Conservation (phyloP, 2,329 filamentous ascomycete species). For the Cryphonectria japonica region DNA sequence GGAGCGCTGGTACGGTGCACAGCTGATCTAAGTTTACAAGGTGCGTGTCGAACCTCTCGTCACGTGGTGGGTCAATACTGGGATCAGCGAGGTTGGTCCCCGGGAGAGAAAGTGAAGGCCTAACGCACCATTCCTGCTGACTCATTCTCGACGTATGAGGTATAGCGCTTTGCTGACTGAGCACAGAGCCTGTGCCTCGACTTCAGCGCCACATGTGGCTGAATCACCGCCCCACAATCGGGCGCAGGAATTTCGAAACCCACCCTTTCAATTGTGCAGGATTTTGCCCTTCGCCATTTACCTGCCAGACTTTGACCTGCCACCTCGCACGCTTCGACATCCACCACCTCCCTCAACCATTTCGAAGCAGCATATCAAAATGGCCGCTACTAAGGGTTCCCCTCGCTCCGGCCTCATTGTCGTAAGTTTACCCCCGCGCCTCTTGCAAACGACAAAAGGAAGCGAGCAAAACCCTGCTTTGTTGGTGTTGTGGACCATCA, state of each 20-base stretch:
- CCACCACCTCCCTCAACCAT: background rate
- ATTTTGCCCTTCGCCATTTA: slow-evolving; percentile 3
- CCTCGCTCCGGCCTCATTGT: slow-evolving; percentile 15
- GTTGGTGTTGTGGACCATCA: background rate
- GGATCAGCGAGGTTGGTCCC: slow-evolving; percentile 24
- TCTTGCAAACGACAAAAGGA: background rate
- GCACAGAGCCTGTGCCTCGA: background rate
- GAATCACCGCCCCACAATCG: background rate
- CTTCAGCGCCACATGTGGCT: slow-evolving; percentile 1
- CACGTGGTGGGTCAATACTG: slow-evolving; percentile 14
- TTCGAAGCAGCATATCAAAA: slow-evolving; percentile 10
- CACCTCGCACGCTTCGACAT: background rate
- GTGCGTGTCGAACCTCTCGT: background rate
- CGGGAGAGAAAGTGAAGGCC: background rate
- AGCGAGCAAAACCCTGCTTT: slow-evolving; percentile 1
- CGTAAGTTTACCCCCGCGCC: background rate
- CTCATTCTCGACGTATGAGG: background rate
- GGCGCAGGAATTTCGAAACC: background rate
- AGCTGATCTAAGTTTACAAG: background rate
- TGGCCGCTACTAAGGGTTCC: slow-evolving; percentile 10
- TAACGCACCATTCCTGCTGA: background rate
- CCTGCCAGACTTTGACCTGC: background rate
- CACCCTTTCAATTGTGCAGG: slow-evolving; percentile 7
- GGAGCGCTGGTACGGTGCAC: background rate
- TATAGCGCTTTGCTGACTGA: background rate